Evolutionary conservation across 176 grass and related monocot genomes (phyloP), one percentile per base, ranked within the genome.

Genomic region (Carex myosuroides): DNA sequence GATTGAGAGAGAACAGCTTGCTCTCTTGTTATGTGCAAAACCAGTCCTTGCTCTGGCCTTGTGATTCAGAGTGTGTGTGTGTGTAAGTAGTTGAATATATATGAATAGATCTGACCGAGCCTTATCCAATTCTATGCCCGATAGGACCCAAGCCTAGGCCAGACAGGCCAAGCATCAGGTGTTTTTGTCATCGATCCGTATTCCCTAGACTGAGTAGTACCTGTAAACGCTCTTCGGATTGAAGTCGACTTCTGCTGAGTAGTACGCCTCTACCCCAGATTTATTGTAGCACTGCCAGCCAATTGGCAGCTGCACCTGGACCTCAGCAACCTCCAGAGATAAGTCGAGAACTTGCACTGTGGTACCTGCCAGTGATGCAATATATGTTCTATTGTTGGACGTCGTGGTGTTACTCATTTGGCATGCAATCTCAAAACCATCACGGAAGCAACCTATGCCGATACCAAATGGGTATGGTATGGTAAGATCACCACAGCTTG

Each of bases 391-490:
- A 29, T 53, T 82, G 73, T 13, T 90, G 5, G 22, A 7, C 80
- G 70, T 10, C 61, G 3, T 87, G 71, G 12, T 54, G 21, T 55
- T 55, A 16, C 5, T 76, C 22, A 13, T 8, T 32, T 55, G 6
- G 52, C 33, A 91, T 56, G 60, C 74, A 41, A 91, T 62, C 37
- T 69, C 9, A 81, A 94, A 94, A 20, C 88, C 91, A 16, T 85
- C 83, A 12, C 86, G 81, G 83, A 76, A 88, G 33, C 33, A 35
- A 35, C 33, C 37, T 39, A 4, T 5, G 33, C 90, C 88, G 77
- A 94, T 85, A 78, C 92, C 92, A 79, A 97, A 97, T 37, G 94
- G 94, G 88, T 97, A 97, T 3, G 88, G 92, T 80, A 97, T 90
- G 6, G 88, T 74, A 42, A 97, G 46, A 61, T 75, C 8, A 83